These are phyloP conservation scores for Piromyces sp. DNA, from an alignment of 192 early-diverging fungal species.

Conservation along the genomic window DNA sequence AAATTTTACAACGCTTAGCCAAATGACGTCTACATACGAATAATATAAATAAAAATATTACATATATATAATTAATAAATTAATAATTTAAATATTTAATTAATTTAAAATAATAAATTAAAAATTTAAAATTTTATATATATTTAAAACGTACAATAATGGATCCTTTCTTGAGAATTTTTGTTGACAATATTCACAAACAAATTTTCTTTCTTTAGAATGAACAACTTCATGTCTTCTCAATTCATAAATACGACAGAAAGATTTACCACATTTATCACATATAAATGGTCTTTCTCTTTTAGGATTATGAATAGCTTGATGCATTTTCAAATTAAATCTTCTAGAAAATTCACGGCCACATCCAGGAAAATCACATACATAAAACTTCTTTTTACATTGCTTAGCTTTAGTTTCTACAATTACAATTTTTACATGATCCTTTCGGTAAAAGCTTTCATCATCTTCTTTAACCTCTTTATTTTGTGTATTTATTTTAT, in stretches of 20 bases:
- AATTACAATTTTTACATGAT: not conserved
- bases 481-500: too few relatives aligned
- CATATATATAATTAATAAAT: too few relatives aligned
- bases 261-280: slow-evolving; percentile 28
- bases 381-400: slow-evolving; percentile 20
- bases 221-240: slow-evolving; percentile 50
- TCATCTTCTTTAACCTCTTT: not conserved
- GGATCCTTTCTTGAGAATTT: slow-evolving; percentile 51
- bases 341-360: slow-evolving; percentile 35
- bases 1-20: not conserved
- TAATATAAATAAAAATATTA: not conserved
- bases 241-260: slow-evolving; percentile 52
- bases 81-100: too few relatives aligned
- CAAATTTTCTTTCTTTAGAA: slow-evolving; percentile 36
- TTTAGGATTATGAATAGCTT: slow-evolving; percentile 45
- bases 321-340: slow-evolving; percentile 49
- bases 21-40: not conserved
- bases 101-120: too few relatives aligned
- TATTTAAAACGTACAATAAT: slow-evolving; percentile 7
- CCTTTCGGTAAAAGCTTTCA: not conserved
- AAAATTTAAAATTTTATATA: too few relatives aligned
- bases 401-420: slow-evolving; percentile 31
- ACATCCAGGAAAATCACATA: slow-evolving; percentile 32
- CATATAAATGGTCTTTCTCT: slow-evolving; percentile 41
- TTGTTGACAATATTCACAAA: slow-evolving; percentile 28